phyloP scores from a whole-genome alignment of 2,329 filamentous ascomycete species.

The Xylariaceae sp. region DNA sequence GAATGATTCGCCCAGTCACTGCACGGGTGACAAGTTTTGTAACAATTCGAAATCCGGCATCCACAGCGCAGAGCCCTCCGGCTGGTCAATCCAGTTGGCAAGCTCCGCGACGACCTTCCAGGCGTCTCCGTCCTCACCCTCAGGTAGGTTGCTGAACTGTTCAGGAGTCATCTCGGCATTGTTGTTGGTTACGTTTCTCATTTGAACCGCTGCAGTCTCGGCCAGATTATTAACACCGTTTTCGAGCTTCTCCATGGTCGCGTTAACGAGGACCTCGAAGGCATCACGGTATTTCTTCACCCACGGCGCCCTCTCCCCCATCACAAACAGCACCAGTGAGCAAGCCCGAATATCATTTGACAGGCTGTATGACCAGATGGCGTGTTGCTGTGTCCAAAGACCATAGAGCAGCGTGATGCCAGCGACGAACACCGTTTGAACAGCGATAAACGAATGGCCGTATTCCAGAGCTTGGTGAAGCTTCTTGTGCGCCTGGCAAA shows the following conservation, averaged over 20 bases:
- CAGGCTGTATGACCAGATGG: constrained; percentile 45
- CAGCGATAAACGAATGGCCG: constrained; percentile 41
- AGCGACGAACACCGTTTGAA: constrained; percentile 42
- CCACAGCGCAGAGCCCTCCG: constrained; percentile 28
- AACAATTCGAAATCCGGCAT: constrained; percentile 33
- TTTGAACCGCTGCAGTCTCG: constrained; percentile 36
- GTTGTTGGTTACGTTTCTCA: constrained; percentile 27
- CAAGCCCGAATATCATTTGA: constrained; percentile 48
- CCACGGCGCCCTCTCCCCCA: constrained; percentile 46
- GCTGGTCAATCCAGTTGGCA: constrained; percentile 33
- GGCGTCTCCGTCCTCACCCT: constrained; percentile 21
- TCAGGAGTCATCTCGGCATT: constrained; percentile 19
- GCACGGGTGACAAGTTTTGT: constrained; percentile 27
- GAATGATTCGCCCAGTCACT: neutral
- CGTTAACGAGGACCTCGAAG: constrained; percentile 44
- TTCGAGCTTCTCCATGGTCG: constrained; percentile 44
- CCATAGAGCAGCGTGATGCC: constrained; percentile 39
- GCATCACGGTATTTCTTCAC: constrained; percentile 46
- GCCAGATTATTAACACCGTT: constrained; percentile 39
- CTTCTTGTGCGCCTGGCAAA: constrained; percentile 42
- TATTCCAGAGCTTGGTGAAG: constrained; percentile 40
- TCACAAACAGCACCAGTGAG: constrained; percentile 46
- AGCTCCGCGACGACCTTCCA: constrained; percentile 32
- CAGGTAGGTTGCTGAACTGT: constrained; percentile 13
- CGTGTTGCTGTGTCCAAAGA: constrained; percentile 41